Evolutionary conservation across 345 rosid species (phyloP), one percentile per base, ranked within the genome.

Genomic region (Eucalyptus curtisii): DNA sequence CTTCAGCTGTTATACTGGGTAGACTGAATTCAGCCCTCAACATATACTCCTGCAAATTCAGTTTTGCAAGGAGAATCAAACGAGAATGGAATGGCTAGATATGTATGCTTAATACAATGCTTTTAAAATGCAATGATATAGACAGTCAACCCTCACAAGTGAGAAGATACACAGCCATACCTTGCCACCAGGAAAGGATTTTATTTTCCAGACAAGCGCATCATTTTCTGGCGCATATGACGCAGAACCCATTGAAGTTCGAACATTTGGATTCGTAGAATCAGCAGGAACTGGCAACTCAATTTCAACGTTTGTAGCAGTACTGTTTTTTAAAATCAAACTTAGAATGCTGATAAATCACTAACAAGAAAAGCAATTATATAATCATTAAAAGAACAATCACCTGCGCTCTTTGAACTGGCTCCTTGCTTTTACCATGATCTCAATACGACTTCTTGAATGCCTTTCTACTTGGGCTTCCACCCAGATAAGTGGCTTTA

Each of bases 401-500:
- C 91, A 97, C 99, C 99, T 97, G 55, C 99, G 96, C 91, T 97
- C 99, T 95, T 96, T 97, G 94, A 94, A 97, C 89, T 96, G 99
- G 90, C 98, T 96, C 89, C 98, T 91, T 87, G 98, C 99, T 90
- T 97, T 97, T 86, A 97, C 97, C 93, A 94, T 94, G 71, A 97
- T 94, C 91, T 96, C 99, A 84, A 97, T 91, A 86, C 99, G 97
- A 90, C 98, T 96, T 96, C 96, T 96, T 14, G 99, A 97, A 92
- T 97, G 99, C 88, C 91, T 96, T 91, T 97, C 99, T 88, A 97
- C 95, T 90, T 95, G 97, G 88, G 96, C 97, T 93, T 97, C 99
- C 91, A 97, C 99, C 99, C 99, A 97, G 86, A 97, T 93, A 30
- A 97, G 95, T 88, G 99, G 98, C 91, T 96, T 97, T 44, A 97